Percentiles rank a stretch among this genome's conserved stretches.
Conservation (phyloP, 2,329 filamentous ascomycete species). For the Colletotrichum higginsianum region DNA sequence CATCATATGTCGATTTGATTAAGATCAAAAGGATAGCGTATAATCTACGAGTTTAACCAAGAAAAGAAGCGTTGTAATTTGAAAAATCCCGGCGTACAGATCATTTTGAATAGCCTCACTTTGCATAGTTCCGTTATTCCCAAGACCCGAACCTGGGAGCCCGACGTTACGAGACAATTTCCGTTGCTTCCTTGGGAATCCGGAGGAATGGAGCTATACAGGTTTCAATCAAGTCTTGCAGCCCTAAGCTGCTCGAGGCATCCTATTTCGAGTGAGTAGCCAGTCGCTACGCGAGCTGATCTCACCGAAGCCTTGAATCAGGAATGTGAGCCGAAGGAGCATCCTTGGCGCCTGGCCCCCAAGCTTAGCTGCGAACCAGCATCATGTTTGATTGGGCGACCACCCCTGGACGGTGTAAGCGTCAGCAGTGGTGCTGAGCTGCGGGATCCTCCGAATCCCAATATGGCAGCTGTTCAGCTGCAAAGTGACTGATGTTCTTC, state of each 20-base stretch:
- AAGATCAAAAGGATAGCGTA: not conserved
- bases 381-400: not conserved
- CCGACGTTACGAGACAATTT: not conserved
- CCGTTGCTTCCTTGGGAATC: not conserved
- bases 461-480: not conserved
- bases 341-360: slow-evolving; percentile 8
- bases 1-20: too few species aligned
- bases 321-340: not conserved
- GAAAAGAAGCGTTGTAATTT: not conserved
- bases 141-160: not conserved
- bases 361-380: not conserved
- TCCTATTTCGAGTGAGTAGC: not conserved
- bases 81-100: not conserved
- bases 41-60: not conserved
- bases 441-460: not conserved
- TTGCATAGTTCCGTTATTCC: too few species aligned
- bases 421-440: not conserved
- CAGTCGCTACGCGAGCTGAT: not conserved
- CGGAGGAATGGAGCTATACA: not conserved
- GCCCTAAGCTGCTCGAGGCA: too few species aligned
- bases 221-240: not conserved
- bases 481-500: not conserved
- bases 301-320: not conserved
- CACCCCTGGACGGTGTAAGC: not conserved
- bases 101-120: too few species aligned